phyloP scores from a whole-genome alignment of 1,139 yeast species.

The Suhomyces choctaworum region DNA sequence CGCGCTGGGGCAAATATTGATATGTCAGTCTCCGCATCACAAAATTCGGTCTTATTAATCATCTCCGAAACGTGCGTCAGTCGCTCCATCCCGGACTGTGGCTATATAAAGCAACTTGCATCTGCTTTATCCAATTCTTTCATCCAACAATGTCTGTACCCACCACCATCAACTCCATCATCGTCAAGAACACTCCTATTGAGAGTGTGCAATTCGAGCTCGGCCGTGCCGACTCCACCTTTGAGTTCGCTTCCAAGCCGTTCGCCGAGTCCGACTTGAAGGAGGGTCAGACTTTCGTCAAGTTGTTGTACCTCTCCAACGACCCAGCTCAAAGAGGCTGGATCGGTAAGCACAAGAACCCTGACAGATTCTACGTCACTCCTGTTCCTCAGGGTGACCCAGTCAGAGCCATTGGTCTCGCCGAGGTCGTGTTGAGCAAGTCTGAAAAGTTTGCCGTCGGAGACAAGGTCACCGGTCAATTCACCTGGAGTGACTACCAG shows the following conservation, averaged over 20 bases:
- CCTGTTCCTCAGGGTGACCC: slow-evolving; percentile 25
- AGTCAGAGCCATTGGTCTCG: slow-evolving; percentile 23
- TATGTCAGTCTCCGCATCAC: too few relatives aligned
- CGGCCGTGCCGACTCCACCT: slow-evolving; percentile 12
- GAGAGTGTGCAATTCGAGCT: slow-evolving; percentile 1
- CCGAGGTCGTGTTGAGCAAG: slow-evolving; percentile 26
- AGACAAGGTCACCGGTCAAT: slow-evolving; percentile 22
- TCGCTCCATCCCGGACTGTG: too few relatives aligned
- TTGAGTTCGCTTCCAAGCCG: slow-evolving; percentile 3
- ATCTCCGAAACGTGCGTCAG: too few relatives aligned
- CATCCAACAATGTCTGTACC: slow-evolving; percentile 7
- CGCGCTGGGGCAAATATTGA: too few relatives aligned
- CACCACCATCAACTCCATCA: slow-evolving; percentile 4
- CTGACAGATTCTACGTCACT: slow-evolving; percentile 22
- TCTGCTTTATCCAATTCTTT: not conserved
- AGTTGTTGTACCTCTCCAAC: slow-evolving; percentile 25
- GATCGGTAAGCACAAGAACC: slow-evolving; percentile 22
- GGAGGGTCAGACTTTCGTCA: slow-evolving; percentile 23
- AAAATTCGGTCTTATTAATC: too few relatives aligned
- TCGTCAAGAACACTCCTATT: slow-evolving; percentile 3
- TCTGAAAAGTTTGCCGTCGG: slow-evolving; percentile 24
- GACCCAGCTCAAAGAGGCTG: slow-evolving; percentile 33
- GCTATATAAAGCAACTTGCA: not conserved
- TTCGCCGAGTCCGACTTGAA: slow-evolving; percentile 10
- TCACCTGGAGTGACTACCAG: slow-evolving; percentile 35